These are phyloP conservation scores for Pleurotus djamor DNA, from an alignment of 768 basidiomycete genomes.

Conservation along the genomic window DNA sequence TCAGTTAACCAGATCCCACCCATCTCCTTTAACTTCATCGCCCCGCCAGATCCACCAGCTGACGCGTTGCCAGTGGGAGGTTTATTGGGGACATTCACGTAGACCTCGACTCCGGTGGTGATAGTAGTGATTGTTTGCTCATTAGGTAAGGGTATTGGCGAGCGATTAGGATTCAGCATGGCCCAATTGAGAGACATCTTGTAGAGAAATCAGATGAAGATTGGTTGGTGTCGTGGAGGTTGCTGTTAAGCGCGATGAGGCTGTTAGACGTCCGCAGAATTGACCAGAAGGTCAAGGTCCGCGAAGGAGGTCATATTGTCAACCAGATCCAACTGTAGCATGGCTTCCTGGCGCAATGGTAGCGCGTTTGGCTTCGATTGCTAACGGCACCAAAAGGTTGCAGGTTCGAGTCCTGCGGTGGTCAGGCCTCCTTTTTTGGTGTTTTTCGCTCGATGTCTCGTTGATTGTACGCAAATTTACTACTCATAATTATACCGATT, in stretches of 20 bases:
- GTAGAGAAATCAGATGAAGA: background rate
- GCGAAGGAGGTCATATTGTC: background rate
- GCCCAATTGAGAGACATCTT: constrained; percentile 81
- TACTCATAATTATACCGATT: background rate
- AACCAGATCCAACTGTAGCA: constrained; percentile 1
- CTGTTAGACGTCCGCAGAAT: no score
- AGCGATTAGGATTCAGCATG: constrained; percentile 56
- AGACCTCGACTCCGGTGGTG: constrained; percentile 56
- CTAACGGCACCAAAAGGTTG: constrained; percentile 86
- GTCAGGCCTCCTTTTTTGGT: constrained; percentile 31
- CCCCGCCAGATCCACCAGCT: constrained; percentile 53
- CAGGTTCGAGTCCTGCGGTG: constrained; percentile 97
- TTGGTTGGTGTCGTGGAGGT: background rate
- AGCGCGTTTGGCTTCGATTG: constrained; percentile 91
- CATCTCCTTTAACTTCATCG: constrained; percentile 53
- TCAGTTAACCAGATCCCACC: constrained; percentile 70
- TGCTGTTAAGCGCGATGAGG: background rate
- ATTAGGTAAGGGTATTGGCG: constrained; percentile 61
- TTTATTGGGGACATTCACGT: constrained; percentile 54
- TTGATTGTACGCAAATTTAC: background rate
- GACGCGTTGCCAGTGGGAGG: constrained; percentile 37
- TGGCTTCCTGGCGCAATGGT: constrained; percentile 90
- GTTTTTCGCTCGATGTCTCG: background rate
- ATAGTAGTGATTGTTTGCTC: constrained; percentile 59
- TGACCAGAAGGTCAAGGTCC: no score